Evolutionary conservation across 2,329 filamentous ascomycete species (phyloP).

Genomic region (Cladophialophora bantiana): DNA sequence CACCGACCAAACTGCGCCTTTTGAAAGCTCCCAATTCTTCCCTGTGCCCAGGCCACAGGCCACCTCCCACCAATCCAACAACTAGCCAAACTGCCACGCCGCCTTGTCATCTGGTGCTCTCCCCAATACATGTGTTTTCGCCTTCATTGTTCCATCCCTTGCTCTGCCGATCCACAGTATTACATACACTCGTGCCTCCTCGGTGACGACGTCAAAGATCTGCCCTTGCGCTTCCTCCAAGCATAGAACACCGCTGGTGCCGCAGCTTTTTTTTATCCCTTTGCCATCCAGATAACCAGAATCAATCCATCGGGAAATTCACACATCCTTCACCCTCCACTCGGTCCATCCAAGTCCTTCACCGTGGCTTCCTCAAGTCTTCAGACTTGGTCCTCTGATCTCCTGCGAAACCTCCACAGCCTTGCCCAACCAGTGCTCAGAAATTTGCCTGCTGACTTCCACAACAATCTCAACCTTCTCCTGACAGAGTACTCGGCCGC

Average conservation of each 20-base stretch:
- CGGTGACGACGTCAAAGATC: constrained; percentile 19
- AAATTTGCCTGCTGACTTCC: constrained; percentile 28
- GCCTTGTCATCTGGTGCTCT: constrained; percentile 4
- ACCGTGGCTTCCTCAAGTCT: constrained; percentile 40
- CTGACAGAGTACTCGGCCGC: constrained; percentile 36
- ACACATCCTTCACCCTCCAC: constrained; percentile 1
- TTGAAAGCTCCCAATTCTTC: constrained; percentile 8
- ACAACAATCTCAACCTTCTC: constrained; percentile 25
- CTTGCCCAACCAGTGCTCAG: constrained; percentile 29
- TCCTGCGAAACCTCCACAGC: constrained; percentile 29
- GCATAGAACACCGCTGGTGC: constrained; percentile 13
- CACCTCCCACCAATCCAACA: background rate
- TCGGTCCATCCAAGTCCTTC: constrained; percentile 22
- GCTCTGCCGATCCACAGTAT: constrained; percentile 19
- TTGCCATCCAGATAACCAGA: background rate
- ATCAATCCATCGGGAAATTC: background rate
- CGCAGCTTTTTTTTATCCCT: background rate
- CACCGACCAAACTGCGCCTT: constrained; percentile 21
- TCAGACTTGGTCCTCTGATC: constrained; percentile 34
- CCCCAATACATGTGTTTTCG: constrained; percentile 9
- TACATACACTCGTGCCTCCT: constrained; percentile 22
- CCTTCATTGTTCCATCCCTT: constrained; percentile 20
- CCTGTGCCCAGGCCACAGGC: constrained; percentile 1
- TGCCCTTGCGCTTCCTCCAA: constrained; percentile 9
- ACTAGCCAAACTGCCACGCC: background rate